These are phyloP conservation scores for Aspergillus luchuensis DNA, from an alignment of 2,329 filamentous ascomycete species.

Conservation along the genomic window DNA sequence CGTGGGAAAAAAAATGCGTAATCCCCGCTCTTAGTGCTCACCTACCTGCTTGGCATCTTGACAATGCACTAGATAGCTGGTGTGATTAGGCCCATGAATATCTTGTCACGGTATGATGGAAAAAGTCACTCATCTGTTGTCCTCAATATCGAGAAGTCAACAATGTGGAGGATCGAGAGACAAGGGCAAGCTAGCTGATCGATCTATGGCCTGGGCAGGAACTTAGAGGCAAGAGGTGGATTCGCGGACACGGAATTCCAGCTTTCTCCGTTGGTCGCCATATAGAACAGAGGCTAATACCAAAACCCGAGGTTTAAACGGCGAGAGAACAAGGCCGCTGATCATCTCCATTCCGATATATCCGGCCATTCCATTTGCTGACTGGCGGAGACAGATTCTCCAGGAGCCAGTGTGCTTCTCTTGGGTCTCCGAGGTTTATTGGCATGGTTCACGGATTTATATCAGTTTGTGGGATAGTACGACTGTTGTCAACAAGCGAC, in stretches of 20 bases:
- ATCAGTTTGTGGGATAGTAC: slow-evolving; percentile 3
- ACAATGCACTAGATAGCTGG: background rate
- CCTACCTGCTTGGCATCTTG: slow-evolving; percentile 15
- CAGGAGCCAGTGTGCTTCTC: background rate
- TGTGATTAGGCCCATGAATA: background rate
- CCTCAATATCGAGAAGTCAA: background rate
- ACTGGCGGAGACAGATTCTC: background rate
- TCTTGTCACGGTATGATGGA: background rate
- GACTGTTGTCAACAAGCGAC: background rate
- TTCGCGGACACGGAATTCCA: background rate
- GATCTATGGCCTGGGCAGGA: background rate
- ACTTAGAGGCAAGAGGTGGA: background rate
- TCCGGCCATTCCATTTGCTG: slow-evolving; percentile 1
- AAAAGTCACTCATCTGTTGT: background rate
- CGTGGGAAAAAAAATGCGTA: slow-evolving; percentile 13
- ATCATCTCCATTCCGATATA: slow-evolving; percentile 3
- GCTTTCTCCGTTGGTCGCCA: background rate
- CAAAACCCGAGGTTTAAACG: slow-evolving; percentile 4
- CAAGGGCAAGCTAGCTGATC: background rate
- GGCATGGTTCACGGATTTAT: background rate
- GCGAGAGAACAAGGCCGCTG: slow-evolving; percentile 2
- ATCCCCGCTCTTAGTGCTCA: slow-evolving; percentile 18
- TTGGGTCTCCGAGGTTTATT: background rate
- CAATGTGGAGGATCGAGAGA: background rate
- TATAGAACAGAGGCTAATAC: background rate